Conservation (phyloP, 139 green algal species). For the Chara braunii region DNA sequence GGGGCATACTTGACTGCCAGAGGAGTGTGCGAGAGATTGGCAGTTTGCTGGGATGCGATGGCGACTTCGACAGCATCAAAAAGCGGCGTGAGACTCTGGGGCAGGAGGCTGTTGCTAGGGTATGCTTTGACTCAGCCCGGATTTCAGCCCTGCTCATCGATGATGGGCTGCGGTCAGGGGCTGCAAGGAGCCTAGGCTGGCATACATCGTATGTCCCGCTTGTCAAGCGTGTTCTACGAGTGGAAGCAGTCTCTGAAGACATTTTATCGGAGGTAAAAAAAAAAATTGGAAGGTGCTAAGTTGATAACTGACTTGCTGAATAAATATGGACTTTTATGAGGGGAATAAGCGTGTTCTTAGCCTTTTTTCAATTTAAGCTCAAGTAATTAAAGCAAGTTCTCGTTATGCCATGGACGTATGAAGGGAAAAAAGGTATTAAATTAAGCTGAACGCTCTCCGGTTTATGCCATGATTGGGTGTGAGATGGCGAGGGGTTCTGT, state of each 20-base stretch:
- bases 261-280: neutral
- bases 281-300: too few relatives aligned
- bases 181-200: neutral
- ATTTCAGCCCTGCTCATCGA: constrained; percentile 5
- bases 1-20: too few relatives aligned
- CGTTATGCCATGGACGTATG: too few relatives aligned
- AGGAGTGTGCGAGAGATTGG: constrained; percentile 3
- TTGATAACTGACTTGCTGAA: too few relatives aligned
- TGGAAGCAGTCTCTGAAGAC: constrained; percentile 7
- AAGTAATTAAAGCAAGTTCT: too few relatives aligned
- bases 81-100: neutral
- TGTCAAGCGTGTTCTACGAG: constrained; percentile 14
- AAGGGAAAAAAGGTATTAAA: too few relatives aligned
- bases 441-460: too few relatives aligned
- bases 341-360: too few relatives aligned
- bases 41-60: neutral
- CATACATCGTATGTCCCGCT: neutral
- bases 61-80: neutral
- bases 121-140: neutral
- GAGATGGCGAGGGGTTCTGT: too few relatives aligned
- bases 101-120: neutral
- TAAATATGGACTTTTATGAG: too few relatives aligned
- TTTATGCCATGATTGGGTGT: too few relatives aligned
- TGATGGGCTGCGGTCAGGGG: neutral
- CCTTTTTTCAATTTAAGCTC: too few relatives aligned